These are phyloP conservation scores for Cystobasidiaceae sp. DNA, from an alignment of 1,284 basidiomycete species.

Conservation along the genomic window DNA sequence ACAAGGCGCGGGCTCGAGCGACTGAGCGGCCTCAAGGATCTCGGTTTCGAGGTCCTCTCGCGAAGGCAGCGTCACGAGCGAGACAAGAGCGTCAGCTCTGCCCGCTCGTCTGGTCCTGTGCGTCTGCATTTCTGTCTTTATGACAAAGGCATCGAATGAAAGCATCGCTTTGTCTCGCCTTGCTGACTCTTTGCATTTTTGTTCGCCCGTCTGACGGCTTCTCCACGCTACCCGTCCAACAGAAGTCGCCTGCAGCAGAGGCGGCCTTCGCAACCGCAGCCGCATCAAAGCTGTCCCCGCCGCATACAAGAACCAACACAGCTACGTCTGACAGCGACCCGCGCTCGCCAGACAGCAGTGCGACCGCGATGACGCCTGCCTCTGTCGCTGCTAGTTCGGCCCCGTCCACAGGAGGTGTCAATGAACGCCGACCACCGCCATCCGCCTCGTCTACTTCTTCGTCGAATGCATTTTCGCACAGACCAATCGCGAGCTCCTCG, in stretches of 20 bases:
- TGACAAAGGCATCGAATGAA: no score
- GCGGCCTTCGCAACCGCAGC: not conserved
- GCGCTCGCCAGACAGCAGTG: not conserved
- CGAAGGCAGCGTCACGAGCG: constrained; percentile 20
- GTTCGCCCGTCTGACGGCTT: not conserved
- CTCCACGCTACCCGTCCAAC: not conserved
- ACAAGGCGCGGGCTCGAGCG: constrained; percentile 17
- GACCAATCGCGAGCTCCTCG: no score
- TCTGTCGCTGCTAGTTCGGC: not conserved
- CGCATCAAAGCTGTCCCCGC: not conserved
- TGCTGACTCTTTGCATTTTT: not conserved
- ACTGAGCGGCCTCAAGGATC: constrained; percentile 15
- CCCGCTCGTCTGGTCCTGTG: not conserved
- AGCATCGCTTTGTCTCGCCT: not conserved
- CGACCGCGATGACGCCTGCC: not conserved
- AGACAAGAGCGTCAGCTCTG: constrained; percentile 9
- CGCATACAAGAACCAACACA: constrained; percentile 12
- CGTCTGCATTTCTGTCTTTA: no score
- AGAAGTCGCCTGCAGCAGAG: constrained; percentile 18
- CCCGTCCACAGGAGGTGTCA: not conserved
- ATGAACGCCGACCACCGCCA: no score
- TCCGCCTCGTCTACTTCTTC: no score
- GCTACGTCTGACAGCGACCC: constrained; percentile 11
- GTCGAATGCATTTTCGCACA: no score
- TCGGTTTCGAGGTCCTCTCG: constrained; percentile 19